Conservation (phyloP, 2,329 filamentous ascomycete species). For the Aspergillus fumigatiaffinis region DNA sequence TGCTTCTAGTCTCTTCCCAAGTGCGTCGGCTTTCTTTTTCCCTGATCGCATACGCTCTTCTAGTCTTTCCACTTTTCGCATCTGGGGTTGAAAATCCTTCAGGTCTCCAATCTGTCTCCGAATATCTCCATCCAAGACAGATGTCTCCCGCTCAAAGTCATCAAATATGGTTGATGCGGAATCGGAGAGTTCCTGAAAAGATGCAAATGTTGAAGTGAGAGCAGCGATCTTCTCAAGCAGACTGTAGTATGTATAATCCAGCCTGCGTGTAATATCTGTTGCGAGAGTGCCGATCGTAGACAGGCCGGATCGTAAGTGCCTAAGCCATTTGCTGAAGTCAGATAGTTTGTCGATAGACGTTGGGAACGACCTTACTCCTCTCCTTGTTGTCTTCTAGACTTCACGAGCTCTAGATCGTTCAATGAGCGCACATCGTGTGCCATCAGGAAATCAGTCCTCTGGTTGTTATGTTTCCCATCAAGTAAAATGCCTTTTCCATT, state of each 20-base stretch:
- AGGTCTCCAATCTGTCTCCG: conserved; percentile 36
- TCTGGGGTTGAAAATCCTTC: conserved; percentile 36
- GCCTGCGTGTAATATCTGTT: conserved; percentile 42
- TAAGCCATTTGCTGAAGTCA: conserved; percentile 10
- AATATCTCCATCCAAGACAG: conserved; percentile 34
- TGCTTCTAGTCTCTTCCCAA: conserved; percentile 37
- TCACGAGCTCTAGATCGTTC: conserved; percentile 34
- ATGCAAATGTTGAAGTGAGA: conserved; percentile 38
- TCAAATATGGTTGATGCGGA: conserved; percentile 34
- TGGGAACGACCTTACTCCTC: conserved; percentile 61
- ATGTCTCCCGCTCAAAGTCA: conserved; percentile 37
- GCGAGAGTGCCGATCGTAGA: conserved; percentile 34
- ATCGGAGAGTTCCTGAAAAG: conserved; percentile 39
- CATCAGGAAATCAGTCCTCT: conserved; percentile 24
- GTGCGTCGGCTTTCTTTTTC: conserved; percentile 29
- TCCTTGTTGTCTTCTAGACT: conserved; percentile 69
- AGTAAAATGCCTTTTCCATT: conserved; percentile 29
- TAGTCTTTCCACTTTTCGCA: conserved; percentile 32
- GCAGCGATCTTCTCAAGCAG: conserved; percentile 42
- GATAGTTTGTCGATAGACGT: background rate
- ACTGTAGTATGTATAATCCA: conserved; percentile 48
- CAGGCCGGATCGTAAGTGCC: conserved; percentile 32
- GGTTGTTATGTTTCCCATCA: conserved; percentile 23
- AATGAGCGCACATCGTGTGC: conserved; percentile 28
- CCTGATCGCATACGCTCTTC: conserved; percentile 39